Conservation (phyloP, 2,329 filamentous ascomycete genomes). For the Aspergillus versicolor region DNA sequence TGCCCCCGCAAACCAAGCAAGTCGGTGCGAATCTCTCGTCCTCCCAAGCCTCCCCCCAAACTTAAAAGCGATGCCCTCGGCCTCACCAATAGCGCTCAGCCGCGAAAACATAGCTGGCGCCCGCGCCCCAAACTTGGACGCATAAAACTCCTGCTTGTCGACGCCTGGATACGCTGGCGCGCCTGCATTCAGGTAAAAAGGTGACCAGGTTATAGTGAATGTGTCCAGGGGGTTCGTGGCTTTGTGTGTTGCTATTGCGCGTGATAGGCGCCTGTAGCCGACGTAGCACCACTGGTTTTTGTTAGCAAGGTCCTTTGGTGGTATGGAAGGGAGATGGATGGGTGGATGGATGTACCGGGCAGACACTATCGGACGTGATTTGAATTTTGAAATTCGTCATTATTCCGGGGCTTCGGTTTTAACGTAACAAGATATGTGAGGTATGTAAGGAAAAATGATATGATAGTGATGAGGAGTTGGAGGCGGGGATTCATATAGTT, state of each 20-base stretch:
- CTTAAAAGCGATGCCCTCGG: conserved; percentile 71
- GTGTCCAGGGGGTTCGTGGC: conserved; percentile 65
- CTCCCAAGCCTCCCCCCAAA: conserved; percentile 71
- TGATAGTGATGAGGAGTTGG: no score
- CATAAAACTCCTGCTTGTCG: conserved; percentile 59
- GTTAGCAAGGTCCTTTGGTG: background rate
- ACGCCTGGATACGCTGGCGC: conserved; percentile 52
- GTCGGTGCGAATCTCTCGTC: conserved; percentile 75
- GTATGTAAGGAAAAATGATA: no score
- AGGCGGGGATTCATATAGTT: background rate
- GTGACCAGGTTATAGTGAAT: conserved; percentile 72
- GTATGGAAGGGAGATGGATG: no score
- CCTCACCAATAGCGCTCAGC: conserved; percentile 57
- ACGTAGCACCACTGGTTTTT: conserved; percentile 65
- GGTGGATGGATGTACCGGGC: conserved; percentile 50
- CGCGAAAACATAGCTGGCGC: conserved; percentile 57
- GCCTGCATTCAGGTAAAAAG: conserved; percentile 76
- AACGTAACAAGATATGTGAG: no score
- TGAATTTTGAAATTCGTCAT: conserved; percentile 78
- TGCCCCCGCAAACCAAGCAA: conserved; percentile 67
- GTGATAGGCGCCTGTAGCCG: conserved; percentile 72
- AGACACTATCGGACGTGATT: conserved; percentile 78
- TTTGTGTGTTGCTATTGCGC: conserved; percentile 68
- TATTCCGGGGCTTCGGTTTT: background rate
- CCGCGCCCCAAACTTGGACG: conserved; percentile 64